phyloP scores from a whole-genome alignment of 805 yeast genomes.

The Myxozyma nipponensis region DNA sequence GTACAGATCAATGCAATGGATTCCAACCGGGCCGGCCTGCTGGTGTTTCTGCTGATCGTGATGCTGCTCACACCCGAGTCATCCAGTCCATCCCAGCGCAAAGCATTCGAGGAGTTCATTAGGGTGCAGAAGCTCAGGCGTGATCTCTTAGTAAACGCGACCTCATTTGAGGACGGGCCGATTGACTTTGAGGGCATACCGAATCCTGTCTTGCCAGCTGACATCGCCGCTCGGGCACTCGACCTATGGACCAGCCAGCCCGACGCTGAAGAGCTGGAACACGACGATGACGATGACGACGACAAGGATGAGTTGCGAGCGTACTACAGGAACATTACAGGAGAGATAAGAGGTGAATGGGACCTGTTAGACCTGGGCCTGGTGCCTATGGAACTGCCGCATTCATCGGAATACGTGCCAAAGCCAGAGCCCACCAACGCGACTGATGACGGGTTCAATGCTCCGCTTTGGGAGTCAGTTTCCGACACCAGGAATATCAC shows the following conservation, averaged over 20 bases:
- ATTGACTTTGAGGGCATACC: slow-evolving; percentile 24
- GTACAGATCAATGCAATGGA: too few relatives aligned
- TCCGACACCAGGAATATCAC: slow-evolving; percentile 32
- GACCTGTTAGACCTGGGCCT: slow-evolving; percentile 8
- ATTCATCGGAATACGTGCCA: slow-evolving; percentile 3
- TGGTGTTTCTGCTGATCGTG: slow-evolving; percentile 23
- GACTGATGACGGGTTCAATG: not conserved
- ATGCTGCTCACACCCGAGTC: slow-evolving; percentile 28
- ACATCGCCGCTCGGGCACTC: slow-evolving; percentile 47
- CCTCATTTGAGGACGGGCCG: slow-evolving; percentile 21
- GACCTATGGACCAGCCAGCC: slow-evolving; percentile 48
- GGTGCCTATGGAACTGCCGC: slow-evolving; percentile 22
- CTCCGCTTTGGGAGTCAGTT: slow-evolving; percentile 16
- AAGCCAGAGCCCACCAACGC: slow-evolving; percentile 9
- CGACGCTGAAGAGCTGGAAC: slow-evolving; percentile 30
- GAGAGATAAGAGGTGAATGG: slow-evolving; percentile 24
- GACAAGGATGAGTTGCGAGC: slow-evolving; percentile 1
- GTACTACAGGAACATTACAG: slow-evolving; percentile 23
- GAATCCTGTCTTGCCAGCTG: slow-evolving; percentile 54
- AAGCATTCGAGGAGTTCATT: slow-evolving; percentile 23
- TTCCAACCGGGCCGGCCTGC: slow-evolving; percentile 23
- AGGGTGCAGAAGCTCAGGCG: slow-evolving; percentile 17
- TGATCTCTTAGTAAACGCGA: slow-evolving; percentile 19
- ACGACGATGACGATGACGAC: slow-evolving; percentile 28
- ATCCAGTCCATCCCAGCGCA: slow-evolving; percentile 20